Evolutionary conservation across 306 rosid genomes (phyloP).

Genomic region (Pyrus pyrifolia): DNA sequence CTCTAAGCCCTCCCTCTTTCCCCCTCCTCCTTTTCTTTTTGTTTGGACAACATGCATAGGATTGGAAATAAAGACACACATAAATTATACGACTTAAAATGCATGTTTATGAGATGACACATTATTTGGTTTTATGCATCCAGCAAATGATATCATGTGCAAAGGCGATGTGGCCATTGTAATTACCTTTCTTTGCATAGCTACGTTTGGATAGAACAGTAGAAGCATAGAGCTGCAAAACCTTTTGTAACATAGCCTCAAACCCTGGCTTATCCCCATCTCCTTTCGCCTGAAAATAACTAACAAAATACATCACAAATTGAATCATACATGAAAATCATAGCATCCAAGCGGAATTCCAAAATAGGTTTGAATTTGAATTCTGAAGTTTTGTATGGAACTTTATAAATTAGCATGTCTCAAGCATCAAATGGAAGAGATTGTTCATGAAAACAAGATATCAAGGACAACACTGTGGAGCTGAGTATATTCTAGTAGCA

Average conservation of each 20-base stretch:
- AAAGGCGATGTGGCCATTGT: background rate
- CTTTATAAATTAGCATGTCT: background rate
- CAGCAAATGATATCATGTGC: background rate
- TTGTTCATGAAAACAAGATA: background rate
- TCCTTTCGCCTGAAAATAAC: conserved; percentile 69
- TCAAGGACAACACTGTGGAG: background rate
- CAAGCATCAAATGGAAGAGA: background rate
- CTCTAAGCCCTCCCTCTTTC: background rate
- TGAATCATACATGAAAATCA: background rate
- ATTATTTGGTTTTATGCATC: background rate
- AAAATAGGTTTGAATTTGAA: background rate
- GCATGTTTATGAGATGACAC: background rate
- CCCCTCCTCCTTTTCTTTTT: background rate
- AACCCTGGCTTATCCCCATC: conserved; percentile 96
- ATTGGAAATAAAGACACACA: background rate
- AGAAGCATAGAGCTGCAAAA: conserved; percentile 88
- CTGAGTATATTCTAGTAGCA: background rate
- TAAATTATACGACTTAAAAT: background rate
- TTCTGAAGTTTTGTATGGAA: background rate
- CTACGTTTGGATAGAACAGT: conserved; percentile 75
- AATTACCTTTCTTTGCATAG: conserved; percentile 65
- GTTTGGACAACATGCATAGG: background rate
- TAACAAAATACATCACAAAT: conserved; percentile 16
- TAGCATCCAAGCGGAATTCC: background rate
- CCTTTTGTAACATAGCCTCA: conserved; percentile 94